A percentile compares a stretch with the other conserved stretches of the same genome.
Conservation (phyloP, 2,329 filamentous ascomycete species). For the Exophiala oligosperma region DNA sequence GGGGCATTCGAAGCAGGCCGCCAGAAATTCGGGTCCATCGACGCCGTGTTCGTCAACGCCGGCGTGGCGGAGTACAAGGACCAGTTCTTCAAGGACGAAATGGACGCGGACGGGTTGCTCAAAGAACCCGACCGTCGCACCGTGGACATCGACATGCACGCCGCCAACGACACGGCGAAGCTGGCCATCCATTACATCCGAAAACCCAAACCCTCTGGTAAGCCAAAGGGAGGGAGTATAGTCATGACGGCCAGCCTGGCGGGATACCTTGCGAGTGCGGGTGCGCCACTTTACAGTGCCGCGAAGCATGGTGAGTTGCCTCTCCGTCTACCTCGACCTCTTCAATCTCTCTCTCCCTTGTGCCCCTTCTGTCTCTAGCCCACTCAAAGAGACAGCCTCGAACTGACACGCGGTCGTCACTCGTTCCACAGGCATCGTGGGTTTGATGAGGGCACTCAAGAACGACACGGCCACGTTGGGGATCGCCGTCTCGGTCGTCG, state of each 20-base stretch:
- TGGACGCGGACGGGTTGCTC: constrained; percentile 44
- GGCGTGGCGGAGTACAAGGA: constrained; percentile 50
- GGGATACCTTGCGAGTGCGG: constrained; percentile 50
- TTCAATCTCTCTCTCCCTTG: no score
- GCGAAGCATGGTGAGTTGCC: constrained; percentile 47
- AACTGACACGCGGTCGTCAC: no score
- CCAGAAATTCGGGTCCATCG: constrained; percentile 45
- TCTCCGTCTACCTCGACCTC: no score
- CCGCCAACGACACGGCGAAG: constrained; percentile 48
- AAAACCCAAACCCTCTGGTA: constrained; percentile 33
- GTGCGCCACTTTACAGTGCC: constrained; percentile 49
- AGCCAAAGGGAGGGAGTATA: constrained; percentile 45
- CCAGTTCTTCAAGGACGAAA: constrained; percentile 50
- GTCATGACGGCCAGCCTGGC: constrained; percentile 51
- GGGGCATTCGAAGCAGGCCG: constrained; percentile 45
- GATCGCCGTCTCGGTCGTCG: constrained; percentile 49
- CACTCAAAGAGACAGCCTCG: no score
- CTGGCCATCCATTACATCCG: constrained; percentile 48
- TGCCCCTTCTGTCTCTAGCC: no score
- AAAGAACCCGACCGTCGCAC: constrained; percentile 48
- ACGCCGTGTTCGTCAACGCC: constrained; percentile 52
- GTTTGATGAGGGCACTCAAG: constrained; percentile 52
- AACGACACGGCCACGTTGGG: constrained; percentile 47
- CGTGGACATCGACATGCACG: constrained; percentile 49
- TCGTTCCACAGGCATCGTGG: constrained; percentile 40